phyloP scores from a whole-genome alignment of 768 basidiomycete genomes.

The Tubosaeta sp. region DNA sequence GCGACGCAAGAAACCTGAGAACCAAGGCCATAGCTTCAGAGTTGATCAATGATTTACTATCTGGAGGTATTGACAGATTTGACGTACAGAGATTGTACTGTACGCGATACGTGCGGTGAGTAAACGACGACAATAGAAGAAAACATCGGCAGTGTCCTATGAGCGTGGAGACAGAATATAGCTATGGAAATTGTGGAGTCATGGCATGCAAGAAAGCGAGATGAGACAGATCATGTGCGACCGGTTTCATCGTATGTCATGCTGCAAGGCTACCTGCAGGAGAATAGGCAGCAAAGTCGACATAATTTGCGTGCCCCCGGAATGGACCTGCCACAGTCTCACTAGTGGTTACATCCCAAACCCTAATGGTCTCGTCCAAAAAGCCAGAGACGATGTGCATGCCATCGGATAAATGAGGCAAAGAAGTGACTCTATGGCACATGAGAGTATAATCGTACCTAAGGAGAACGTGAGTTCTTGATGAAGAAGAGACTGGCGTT shows the following conservation, averaged over 20 bases:
- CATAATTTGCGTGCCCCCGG: neutral
- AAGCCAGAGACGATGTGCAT: neutral
- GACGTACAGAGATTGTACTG: too few species aligned
- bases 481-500: neutral
- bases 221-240: neutral
- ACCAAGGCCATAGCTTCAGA: too few species aligned
- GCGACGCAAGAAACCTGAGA: too few species aligned
- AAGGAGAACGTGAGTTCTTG: neutral
- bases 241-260: neutral
- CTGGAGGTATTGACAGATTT: too few species aligned
- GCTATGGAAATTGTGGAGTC: neutral
- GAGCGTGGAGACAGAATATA: neutral
- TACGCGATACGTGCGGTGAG: neutral
- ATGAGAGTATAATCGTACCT: slow-evolving; percentile 1
- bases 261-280: slow-evolving; percentile 2
- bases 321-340: too few species aligned
- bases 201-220: neutral
- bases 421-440: neutral
- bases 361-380: too few species aligned
- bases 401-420: neutral
- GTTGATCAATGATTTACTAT: too few species aligned
- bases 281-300: slow-evolving; percentile 2
- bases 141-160: neutral
- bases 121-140: neutral
- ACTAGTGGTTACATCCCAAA: too few species aligned